Percentiles rank a stretch among this genome's conserved stretches.
These are phyloP conservation scores for Pulveroboletus ravenelii DNA, from an alignment of 768 basidiomycete species.

Conservation along the genomic window DNA sequence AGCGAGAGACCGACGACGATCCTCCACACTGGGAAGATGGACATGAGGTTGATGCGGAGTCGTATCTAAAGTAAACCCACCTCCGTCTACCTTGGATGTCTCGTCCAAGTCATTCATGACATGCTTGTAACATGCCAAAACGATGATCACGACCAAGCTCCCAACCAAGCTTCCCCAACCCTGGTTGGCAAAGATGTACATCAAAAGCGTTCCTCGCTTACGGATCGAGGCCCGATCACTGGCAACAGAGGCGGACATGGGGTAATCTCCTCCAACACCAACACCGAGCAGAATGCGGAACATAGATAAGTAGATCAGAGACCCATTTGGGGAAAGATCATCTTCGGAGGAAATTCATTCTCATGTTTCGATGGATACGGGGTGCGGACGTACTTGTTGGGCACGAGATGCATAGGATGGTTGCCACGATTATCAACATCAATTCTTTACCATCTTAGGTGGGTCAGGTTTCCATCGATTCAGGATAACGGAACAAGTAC, in stretches of 20 bases:
- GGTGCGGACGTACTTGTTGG: slow-evolving; percentile 46
- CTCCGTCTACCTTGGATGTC: slow-evolving; percentile 65
- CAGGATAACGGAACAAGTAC: slow-evolving; percentile 3
- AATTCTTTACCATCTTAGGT: slow-evolving; percentile 67
- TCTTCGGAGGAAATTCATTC: slow-evolving; percentile 27
- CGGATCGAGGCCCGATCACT: slow-evolving; percentile 61
- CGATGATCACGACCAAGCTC: slow-evolving; percentile 56
- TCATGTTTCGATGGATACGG: not conserved
- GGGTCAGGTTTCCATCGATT: not conserved
- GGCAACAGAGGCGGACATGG: slow-evolving; percentile 68
- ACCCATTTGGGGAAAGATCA: slow-evolving; percentile 44
- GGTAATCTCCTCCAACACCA: slow-evolving; percentile 78
- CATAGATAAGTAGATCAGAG: slow-evolving; percentile 58
- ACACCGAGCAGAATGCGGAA: slow-evolving; percentile 73
- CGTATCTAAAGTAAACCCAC: slow-evolving; percentile 34
- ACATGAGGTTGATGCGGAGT: not conserved
- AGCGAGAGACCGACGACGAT: slow-evolving; percentile 72
- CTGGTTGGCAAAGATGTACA: slow-evolving; percentile 73
- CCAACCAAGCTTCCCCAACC: slow-evolving; percentile 75
- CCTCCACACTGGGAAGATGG: slow-evolving; percentile 52
- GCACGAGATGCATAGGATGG: slow-evolving; percentile 61
- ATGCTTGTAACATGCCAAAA: slow-evolving; percentile 57
- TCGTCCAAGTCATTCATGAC: slow-evolving; percentile 57
- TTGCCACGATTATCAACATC: slow-evolving; percentile 75
- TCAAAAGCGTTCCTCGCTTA: slow-evolving; percentile 69